Conservation (phyloP, 768 basidiomycete species). For the Cyathus striatus region DNA sequence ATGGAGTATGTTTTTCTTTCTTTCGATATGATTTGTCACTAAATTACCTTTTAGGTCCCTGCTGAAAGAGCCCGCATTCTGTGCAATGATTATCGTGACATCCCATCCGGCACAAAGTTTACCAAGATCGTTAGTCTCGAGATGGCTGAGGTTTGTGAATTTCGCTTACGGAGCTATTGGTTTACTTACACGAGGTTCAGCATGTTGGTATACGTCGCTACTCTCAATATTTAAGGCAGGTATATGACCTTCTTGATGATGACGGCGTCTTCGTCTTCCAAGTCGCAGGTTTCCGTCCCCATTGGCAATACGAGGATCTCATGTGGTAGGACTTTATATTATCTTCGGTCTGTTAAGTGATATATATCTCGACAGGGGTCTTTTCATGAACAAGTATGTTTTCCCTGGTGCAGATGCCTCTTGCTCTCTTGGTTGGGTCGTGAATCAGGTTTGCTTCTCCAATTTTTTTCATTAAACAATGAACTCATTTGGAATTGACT, state of each 20-base stretch:
- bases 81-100: constrained; percentile 90
- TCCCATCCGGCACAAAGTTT: constrained; percentile 74
- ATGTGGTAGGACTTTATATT: constrained; percentile 80
- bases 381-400: constrained; percentile 98
- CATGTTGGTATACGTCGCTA: constrained; percentile 97
- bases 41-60: constrained; percentile 24
- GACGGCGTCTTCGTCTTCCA: constrained; percentile 94
- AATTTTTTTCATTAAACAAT: neutral
- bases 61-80: constrained; percentile 81
- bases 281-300: constrained; percentile 92
- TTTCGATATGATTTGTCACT: constrained; percentile 1
- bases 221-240: constrained; percentile 79
- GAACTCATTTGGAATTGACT: neutral
- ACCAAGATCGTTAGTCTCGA: constrained; percentile 95
- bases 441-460: constrained; percentile 41
- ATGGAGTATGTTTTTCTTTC: constrained; percentile 44
- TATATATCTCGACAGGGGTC: constrained; percentile 58
- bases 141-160: constrained; percentile 82
- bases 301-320: constrained; percentile 99
- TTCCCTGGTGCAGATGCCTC: constrained; percentile 99
- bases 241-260: constrained; percentile 91
- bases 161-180: too few relatives aligned
- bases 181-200: too few relatives aligned
- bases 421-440: constrained; percentile 93
- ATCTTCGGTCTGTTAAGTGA: too few relatives aligned